Conservation (phyloP, 768 basidiomycete genomes). For the Lactarius evosmus region DNA sequence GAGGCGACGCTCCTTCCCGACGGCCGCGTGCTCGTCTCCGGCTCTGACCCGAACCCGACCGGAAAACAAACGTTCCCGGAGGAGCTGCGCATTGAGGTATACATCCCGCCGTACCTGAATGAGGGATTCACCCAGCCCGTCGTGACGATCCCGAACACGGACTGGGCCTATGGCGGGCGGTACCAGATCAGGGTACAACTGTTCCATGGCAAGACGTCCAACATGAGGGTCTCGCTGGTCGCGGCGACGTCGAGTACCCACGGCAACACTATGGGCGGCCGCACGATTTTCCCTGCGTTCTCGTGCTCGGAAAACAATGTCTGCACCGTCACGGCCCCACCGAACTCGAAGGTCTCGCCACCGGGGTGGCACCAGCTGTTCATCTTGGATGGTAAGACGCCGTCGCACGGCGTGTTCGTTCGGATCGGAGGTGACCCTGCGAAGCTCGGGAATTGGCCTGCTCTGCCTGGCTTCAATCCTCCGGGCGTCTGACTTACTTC, state of each 20-base stretch:
- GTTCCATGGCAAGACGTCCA: constrained; percentile 45
- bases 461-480: constrained; percentile 60
- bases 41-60: constrained; percentile 52
- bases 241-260: constrained; percentile 76
- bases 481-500: constrained; percentile 49
- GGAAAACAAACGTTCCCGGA: constrained; percentile 52
- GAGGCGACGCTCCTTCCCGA: constrained; percentile 49
- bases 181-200: constrained; percentile 33
- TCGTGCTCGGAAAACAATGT: constrained; percentile 58
- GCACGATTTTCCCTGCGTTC: constrained; percentile 71
- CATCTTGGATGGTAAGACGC: neutral
- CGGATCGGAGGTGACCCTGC: neutral
- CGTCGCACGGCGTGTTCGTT: neutral
- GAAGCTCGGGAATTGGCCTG: constrained; percentile 67
- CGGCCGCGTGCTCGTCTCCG: constrained; percentile 69
- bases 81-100: constrained; percentile 52
- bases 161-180: constrained; percentile 56
- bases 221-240: constrained; percentile 61
- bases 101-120: constrained; percentile 69
- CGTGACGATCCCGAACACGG: constrained; percentile 37
- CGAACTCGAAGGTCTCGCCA: constrained; percentile 61
- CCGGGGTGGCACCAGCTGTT: constrained; percentile 30
- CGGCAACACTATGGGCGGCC: constrained; percentile 69
- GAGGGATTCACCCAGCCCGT: constrained; percentile 49
- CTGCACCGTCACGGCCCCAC: constrained; percentile 75